Evolutionary conservation across 2,329 filamentous ascomycete species (phyloP).

Genomic region (Calonectria naviculata): DNA sequence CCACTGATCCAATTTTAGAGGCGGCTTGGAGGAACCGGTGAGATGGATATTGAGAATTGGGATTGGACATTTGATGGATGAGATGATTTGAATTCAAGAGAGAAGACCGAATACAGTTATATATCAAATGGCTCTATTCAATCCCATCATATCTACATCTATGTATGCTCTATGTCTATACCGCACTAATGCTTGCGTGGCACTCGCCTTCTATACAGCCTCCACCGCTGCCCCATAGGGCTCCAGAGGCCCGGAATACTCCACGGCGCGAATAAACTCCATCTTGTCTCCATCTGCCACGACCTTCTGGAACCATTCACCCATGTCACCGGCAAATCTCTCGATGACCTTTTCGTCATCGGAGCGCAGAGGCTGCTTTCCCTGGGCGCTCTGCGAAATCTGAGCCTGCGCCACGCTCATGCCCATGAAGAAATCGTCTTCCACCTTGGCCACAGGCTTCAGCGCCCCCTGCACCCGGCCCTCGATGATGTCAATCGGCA

Average conservation of each 20-base stretch:
- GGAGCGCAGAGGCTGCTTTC: slow-evolving; percentile 41
- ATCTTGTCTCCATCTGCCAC: slow-evolving; percentile 42
- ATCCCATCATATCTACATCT: not conserved
- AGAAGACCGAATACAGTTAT: no score
- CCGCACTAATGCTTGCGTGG: not conserved
- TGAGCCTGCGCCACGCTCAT: slow-evolving; percentile 28
- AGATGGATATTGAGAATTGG: not conserved
- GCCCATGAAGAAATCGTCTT: slow-evolving; percentile 22
- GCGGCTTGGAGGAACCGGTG: not conserved
- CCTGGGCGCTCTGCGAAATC: slow-evolving; percentile 29
- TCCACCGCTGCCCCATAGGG: slow-evolving; percentile 25
- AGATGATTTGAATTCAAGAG: no score
- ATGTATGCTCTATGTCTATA: not conserved
- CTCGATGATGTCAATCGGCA: slow-evolving; percentile 43
- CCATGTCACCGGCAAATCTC: slow-evolving; percentile 37
- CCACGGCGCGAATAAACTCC: slow-evolving; percentile 35
- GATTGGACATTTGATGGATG: not conserved
- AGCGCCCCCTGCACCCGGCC: slow-evolving; percentile 32
- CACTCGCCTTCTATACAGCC: not conserved
- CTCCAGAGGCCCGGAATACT: slow-evolving; percentile 34
- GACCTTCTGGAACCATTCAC: slow-evolving; percentile 31
- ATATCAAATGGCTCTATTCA: not conserved
- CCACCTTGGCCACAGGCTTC: slow-evolving; percentile 19
- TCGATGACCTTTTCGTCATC: slow-evolving; percentile 33
- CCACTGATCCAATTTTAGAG: not conserved